Evolutionary conservation across 306 rosid genomes (phyloP).

Genomic region (Pterocarpus santalinus): DNA sequence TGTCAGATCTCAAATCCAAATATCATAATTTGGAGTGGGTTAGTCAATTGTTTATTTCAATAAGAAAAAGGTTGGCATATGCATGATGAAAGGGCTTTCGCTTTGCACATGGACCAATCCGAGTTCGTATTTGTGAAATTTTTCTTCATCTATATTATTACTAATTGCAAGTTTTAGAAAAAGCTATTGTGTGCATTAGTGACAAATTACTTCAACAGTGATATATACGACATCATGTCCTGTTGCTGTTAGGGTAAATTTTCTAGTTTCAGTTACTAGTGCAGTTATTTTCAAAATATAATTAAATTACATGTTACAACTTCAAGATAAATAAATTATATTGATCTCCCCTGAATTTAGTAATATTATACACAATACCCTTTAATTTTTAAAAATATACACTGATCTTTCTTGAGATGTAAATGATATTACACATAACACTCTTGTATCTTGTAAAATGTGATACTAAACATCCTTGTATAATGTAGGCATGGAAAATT

Average conservation of each 20-base stretch:
- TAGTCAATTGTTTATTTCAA: background rate
- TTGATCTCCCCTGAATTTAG: too few relatives aligned
- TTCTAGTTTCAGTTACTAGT: background rate
- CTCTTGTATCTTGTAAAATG: too few relatives aligned
- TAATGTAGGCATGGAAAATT: too few relatives aligned
- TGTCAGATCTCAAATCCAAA: background rate
- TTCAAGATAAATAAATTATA: too few relatives aligned
- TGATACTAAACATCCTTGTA: too few relatives aligned
- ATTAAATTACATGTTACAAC: background rate
- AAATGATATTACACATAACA: too few relatives aligned
- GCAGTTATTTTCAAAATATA: background rate
- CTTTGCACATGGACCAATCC: slow-evolving; percentile 3
- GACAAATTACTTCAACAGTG: background rate
- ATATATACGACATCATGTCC: background rate
- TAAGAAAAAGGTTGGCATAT: background rate
- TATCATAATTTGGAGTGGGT: background rate
- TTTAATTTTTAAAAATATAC: too few relatives aligned
- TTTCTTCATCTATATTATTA: background rate
- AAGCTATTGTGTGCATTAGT: background rate
- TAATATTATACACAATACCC: too few relatives aligned
- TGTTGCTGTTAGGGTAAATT: background rate
- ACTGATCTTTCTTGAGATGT: too few relatives aligned
- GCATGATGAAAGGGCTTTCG: background rate
- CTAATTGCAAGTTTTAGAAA: background rate
- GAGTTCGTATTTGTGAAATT: background rate